phyloP scores from a whole-genome alignment of 768 basidiomycete species.

The Mycena olivaceomarginata region DNA sequence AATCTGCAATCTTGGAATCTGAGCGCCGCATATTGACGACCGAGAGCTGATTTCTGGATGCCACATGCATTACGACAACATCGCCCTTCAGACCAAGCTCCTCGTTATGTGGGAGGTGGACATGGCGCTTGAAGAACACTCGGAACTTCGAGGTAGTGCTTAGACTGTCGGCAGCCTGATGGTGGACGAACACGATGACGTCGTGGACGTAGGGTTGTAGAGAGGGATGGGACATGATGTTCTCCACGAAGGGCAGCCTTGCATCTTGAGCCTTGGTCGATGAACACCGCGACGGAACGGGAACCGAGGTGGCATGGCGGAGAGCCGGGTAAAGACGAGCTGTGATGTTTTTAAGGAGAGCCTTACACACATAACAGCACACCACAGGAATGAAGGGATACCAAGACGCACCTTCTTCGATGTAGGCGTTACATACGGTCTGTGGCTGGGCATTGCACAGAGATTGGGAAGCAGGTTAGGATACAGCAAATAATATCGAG shows the following conservation, averaged over 20 bases:
- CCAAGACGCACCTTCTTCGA: not conserved
- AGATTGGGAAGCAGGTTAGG: not conserved
- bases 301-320: not conserved
- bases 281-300: not conserved
- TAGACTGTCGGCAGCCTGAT: constrained; percentile 1
- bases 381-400: not conserved
- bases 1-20: not conserved
- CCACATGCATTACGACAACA: constrained; percentile 21
- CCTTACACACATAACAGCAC: not conserved
- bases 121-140: constrained; percentile 16
- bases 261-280: constrained; percentile 9
- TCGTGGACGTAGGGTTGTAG: constrained; percentile 3
- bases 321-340: constrained; percentile 8
- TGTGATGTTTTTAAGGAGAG: not conserved
- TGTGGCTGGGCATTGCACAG: constrained; percentile 16
- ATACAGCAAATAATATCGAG: not conserved
- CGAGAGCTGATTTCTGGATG: not conserved
- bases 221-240: not conserved
- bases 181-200: not conserved
- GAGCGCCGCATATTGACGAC: constrained; percentile 14
- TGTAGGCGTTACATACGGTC: constrained; percentile 5
- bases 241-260: constrained; percentile 19
- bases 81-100: constrained; percentile 14
- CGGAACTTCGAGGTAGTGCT: not conserved
- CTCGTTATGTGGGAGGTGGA: constrained; percentile 1